Conservation (phyloP, 345 rosid genomes). For the Eucalyptus rudis region DNA sequence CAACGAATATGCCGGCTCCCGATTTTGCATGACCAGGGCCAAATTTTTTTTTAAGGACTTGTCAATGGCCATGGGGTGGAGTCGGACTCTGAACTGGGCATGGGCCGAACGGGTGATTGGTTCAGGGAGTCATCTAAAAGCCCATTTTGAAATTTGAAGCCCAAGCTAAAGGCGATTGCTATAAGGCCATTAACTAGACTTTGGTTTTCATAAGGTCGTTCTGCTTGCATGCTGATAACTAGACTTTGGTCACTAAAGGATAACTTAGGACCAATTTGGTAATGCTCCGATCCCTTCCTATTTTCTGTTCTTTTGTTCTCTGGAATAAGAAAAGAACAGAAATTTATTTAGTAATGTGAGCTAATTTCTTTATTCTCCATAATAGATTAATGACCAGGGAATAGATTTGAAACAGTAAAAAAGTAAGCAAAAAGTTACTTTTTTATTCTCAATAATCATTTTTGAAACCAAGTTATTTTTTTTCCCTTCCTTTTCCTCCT, state of each 20-base stretch:
- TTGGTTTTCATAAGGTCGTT: neutral
- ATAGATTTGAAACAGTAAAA: accelerated
- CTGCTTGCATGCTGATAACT: neutral
- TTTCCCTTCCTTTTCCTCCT: too few relatives aligned
- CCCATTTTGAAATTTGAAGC: neutral
- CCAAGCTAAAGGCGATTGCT: neutral
- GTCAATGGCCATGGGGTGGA: neutral
- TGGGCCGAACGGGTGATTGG: neutral
- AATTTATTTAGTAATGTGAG: accelerated
- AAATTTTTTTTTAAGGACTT: neutral
- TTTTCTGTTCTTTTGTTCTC: accelerated
- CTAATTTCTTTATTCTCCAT: too few relatives aligned
- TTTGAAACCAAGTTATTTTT: too few relatives aligned
- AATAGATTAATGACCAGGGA: accelerated
- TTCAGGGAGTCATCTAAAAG: neutral
- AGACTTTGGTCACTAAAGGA: neutral
- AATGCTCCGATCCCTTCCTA: too few relatives aligned
- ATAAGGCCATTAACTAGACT: neutral
- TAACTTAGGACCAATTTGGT: too few relatives aligned
- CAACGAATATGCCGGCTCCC: neutral
- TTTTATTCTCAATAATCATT: too few relatives aligned
- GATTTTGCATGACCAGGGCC: neutral
- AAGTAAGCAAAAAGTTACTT: too few relatives aligned
- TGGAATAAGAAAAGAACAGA: accelerated
- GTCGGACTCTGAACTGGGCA: neutral